Evolutionary conservation across 2,329 filamentous ascomycete genomes (phyloP), one percentile per base, ranked within the genome.

Genomic region (Botrytis deweyae): DNA sequence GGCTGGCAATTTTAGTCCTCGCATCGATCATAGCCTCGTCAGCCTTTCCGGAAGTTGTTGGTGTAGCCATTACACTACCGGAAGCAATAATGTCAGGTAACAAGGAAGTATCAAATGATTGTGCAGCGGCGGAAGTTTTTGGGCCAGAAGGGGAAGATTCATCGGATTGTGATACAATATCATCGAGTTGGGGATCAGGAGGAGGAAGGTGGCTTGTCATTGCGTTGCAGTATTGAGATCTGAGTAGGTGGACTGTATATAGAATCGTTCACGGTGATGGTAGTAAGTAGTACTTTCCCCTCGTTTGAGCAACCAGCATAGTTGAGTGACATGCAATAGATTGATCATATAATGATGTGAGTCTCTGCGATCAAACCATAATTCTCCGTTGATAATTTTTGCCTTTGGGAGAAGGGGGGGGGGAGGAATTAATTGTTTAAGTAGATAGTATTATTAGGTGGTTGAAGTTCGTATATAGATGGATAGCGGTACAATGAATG

Each of bases 1-100:
- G 81, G 74, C 83, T 86, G 67, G 84, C 83, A 36, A 83, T 79
- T 72, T 78, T 81, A 18, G 76, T 76, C 67, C 68, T 80, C 9
- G 78, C 76, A 77, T 80, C 79, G 49, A 78, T 65, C 25, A 67
- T 69, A 49, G 62, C 59, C 58, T 79, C 78, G 61, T 76, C 76
- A 46, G 73, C 64, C 67, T 76, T 78, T 68, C 76, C 76, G 36
- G 74, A 73, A 52, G 61, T 62, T 66, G 76, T 71, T 58, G 62
- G 62, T 67, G 70, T 44, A 67, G 70, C 70, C 70, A 72, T 72
- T 59, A 44, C 70, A 65, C 46, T 22, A 42, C 36, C 62, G n/a
- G 70, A 76, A 49, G 75, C 77, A 70, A 74, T 38, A 67, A 74
- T 46, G 42, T 75, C 74, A 40, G 74, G 69, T 55, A 76, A 66